These are phyloP conservation scores for Kwoniella sp. DNA, from an alignment of 768 basidiomycete genomes.

Conservation along the genomic window DNA sequence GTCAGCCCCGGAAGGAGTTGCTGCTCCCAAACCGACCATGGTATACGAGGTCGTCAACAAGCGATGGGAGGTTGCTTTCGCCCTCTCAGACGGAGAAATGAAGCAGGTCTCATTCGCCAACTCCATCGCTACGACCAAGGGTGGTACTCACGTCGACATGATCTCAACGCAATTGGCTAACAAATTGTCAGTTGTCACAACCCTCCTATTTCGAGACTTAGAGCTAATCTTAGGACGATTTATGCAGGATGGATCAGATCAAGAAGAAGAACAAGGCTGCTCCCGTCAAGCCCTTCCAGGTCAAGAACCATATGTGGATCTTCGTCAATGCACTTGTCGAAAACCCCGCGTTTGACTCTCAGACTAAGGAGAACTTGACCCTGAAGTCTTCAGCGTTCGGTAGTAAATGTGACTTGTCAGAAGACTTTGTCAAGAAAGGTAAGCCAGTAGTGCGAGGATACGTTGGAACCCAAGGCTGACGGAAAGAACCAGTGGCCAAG, in stretches of 20 bases:
- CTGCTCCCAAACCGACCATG: slow-evolving; percentile 71
- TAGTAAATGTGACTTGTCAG: slow-evolving; percentile 76
- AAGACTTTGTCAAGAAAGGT: slow-evolving; percentile 98
- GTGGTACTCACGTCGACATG: slow-evolving; percentile 85
- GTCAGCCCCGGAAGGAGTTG: slow-evolving; percentile 75
- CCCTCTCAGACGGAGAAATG: slow-evolving; percentile 86
- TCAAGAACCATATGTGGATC: slow-evolving; percentile 98
- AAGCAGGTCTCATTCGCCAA: slow-evolving; percentile 98
- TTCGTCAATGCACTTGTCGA: slow-evolving; percentile 95
- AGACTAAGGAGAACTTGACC: slow-evolving; percentile 95
- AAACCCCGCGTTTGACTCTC: slow-evolving; percentile 98
- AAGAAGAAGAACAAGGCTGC: slow-evolving; percentile 97
- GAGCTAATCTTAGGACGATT: background rate
- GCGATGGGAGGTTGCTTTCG: slow-evolving; percentile 95
- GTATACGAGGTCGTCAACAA: slow-evolving; percentile 77
- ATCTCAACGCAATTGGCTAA: slow-evolving; percentile 89
- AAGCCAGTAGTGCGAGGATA: slow-evolving; percentile 25
- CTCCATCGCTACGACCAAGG: slow-evolving; percentile 93
- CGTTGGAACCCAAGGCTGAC: slow-evolving; percentile 4
- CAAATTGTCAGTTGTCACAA: slow-evolving; percentile 59
- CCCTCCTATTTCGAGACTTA: background rate
- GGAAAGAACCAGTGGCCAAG: slow-evolving; percentile 68
- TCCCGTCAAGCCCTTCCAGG: slow-evolving; percentile 86
- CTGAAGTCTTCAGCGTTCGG: slow-evolving; percentile 80
- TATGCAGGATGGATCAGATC: slow-evolving; percentile 66